phyloP scores from a whole-genome alignment of 1,139 yeast species.

The Lodderomyces elongisporus region DNA sequence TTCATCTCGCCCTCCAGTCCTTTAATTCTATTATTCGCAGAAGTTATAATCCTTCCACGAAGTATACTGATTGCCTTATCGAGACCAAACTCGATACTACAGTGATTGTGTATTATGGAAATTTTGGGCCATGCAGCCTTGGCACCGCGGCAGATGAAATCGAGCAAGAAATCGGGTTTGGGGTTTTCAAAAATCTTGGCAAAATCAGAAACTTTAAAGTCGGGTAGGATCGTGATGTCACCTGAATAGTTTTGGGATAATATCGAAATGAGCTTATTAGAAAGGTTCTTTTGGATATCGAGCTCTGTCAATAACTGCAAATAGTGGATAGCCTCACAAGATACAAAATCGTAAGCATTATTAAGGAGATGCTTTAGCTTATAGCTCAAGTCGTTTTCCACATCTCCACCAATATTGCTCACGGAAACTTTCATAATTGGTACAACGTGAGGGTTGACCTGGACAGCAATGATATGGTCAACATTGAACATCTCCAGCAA shows the following conservation, averaged over 20 bases:
- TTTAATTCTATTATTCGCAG: slow-evolving; percentile 18
- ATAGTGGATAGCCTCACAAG: slow-evolving; percentile 74
- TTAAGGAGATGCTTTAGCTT: slow-evolving; percentile 51
- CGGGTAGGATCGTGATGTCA: slow-evolving; percentile 87
- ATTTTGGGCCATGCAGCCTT: slow-evolving; percentile 92
- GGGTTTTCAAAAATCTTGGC: slow-evolving; percentile 72
- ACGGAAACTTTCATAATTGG: slow-evolving; percentile 72
- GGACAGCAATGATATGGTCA: slow-evolving; percentile 94
- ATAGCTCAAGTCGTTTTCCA: slow-evolving; percentile 57
- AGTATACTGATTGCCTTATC: slow-evolving; percentile 70
- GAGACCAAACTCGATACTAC: slow-evolving; percentile 81
- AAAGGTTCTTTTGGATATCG: slow-evolving; percentile 68
- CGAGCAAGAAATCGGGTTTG: slow-evolving; percentile 63
- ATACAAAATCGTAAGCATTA: slow-evolving; percentile 53
- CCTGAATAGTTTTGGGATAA: slow-evolving; percentile 87
- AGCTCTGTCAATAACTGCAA: slow-evolving; percentile 67
- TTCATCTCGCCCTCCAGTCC: slow-evolving; percentile 1
- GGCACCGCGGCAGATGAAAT: slow-evolving; percentile 77
- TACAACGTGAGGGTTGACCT: slow-evolving; percentile 93
- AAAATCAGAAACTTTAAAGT: slow-evolving; percentile 55
- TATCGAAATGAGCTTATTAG: slow-evolving; percentile 69
- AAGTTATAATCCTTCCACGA: slow-evolving; percentile 58
- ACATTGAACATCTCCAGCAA: slow-evolving; percentile 94
- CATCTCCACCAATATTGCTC: slow-evolving; percentile 66
- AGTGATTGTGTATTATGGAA: slow-evolving; percentile 78